phyloP scores from a whole-genome alignment of 176 grass and related monocot genomes.

The Eremochloa ophiuroides region DNA sequence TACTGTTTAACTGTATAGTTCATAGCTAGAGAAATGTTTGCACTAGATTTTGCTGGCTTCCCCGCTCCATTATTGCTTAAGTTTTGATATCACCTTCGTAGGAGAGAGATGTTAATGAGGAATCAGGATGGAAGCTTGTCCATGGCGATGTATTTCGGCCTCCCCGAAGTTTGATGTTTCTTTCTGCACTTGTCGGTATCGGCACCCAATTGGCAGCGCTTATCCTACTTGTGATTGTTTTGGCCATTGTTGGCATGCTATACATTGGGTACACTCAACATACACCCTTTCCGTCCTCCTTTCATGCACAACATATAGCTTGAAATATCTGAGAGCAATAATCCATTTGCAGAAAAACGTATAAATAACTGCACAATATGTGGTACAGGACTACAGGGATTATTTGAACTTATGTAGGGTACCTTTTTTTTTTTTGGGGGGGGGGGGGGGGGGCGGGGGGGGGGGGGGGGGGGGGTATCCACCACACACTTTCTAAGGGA shows the following conservation, averaged over 20 bases:
- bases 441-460: no score
- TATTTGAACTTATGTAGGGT: neutral
- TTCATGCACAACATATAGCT: neutral
- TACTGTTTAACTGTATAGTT: conserved; percentile 20
- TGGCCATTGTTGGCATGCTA: conserved; percentile 95
- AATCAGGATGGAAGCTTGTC: conserved; percentile 98
- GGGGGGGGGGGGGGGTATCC: no score
- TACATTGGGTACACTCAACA: conserved; percentile 74
- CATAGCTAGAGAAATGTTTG: conserved; percentile 15
- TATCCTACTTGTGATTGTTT: conserved; percentile 86
- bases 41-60: neutral
- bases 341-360: neutral
- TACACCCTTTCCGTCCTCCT: neutral
- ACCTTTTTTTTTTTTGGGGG: no score
- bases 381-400: neutral
- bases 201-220: conserved; percentile 85
- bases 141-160: conserved; percentile 97
- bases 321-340: neutral
- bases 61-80: conserved; percentile 13
- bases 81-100: conserved; percentile 25
- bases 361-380: neutral
- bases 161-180: conserved; percentile 59
- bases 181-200: conserved; percentile 93
- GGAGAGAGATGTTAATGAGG: conserved; percentile 97
- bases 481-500: no score